phyloP scores from a whole-genome alignment of 164 flowering plant genomes.

The Vitis rupestris region DNA sequence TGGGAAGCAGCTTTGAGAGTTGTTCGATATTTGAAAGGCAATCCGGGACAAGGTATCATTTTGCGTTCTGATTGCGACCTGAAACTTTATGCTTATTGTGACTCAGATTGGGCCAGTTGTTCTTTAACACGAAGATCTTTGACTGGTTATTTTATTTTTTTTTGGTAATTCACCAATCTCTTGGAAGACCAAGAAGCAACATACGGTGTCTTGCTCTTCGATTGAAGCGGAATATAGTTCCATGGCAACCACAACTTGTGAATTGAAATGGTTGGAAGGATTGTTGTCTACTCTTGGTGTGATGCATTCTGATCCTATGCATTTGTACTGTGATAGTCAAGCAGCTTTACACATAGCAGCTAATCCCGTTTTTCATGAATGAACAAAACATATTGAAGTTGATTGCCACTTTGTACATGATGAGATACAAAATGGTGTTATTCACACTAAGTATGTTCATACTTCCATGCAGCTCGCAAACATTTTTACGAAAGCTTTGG shows the following conservation, averaged over 20 bases:
- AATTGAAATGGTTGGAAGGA: too few species aligned
- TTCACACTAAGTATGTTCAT: too few species aligned
- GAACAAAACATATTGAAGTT: too few species aligned
- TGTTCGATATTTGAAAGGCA: neutral
- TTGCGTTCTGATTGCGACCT: neutral
- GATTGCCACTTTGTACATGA: too few species aligned
- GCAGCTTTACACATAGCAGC: too few species aligned
- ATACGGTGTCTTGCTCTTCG: slow-evolving; percentile 2
- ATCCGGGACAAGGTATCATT: neutral
- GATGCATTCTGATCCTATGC: too few species aligned
- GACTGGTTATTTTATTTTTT: slow-evolving; percentile 1
- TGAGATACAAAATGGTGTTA: too few species aligned
- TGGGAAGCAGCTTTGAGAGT: too few species aligned
- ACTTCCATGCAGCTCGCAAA: slow-evolving; percentile 1
- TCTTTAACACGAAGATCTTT: neutral
- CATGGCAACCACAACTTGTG: neutral
- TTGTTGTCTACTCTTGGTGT: too few species aligned
- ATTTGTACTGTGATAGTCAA: too few species aligned
- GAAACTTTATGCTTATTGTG: neutral
- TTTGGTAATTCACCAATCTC: neutral
- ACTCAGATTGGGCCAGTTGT: slow-evolving; percentile 8
- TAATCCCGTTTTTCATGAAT: too few species aligned
- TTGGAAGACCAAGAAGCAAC: slow-evolving; percentile 16
- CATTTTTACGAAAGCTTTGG: slow-evolving; percentile 3
- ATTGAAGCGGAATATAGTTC: slow-evolving; percentile 8